phyloP scores from a whole-genome alignment of 2,329 filamentous ascomycete species.

The Gnomoniopsis sp. region DNA sequence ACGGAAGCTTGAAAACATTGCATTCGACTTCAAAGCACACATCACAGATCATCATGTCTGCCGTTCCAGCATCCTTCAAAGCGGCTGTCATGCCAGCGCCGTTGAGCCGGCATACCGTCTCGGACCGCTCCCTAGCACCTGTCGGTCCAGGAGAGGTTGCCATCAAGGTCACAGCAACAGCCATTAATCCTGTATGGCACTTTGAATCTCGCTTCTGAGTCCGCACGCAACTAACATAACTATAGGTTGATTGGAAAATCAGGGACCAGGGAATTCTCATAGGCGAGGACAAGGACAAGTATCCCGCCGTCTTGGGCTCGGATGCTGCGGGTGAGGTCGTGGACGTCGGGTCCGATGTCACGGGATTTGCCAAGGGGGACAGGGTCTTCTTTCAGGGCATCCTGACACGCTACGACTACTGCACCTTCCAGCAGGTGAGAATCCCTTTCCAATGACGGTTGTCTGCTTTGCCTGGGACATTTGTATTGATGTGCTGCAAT shows the following conservation, averaged over 20 bases:
- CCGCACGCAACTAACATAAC: too few species aligned
- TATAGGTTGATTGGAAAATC: conserved; percentile 30
- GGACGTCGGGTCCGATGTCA: conserved; percentile 24
- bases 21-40: too few species aligned
- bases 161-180: conserved; percentile 22
- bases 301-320: conserved; percentile 29
- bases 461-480: too few species aligned
- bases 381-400: conserved; percentile 33
- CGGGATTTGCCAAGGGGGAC: conserved; percentile 29
- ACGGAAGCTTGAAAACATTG: too few species aligned
- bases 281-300: conserved; percentile 13
- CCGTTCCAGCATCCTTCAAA: not conserved
- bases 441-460: too few species aligned
- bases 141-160: conserved; percentile 19
- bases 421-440: conserved; percentile 28
- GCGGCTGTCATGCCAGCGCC: not conserved
- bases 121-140: not conserved
- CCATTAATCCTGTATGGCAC: conserved; percentile 25
- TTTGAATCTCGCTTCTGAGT: too few species aligned
- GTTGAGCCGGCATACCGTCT: not conserved
- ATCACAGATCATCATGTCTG: not conserved
- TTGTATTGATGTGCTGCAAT: too few species aligned
- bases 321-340: conserved; percentile 31
- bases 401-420: conserved; percentile 22
- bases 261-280: conserved; percentile 24